Conservation (phyloP, 441 rosid genomes). For the Manihot esculenta region DNA sequence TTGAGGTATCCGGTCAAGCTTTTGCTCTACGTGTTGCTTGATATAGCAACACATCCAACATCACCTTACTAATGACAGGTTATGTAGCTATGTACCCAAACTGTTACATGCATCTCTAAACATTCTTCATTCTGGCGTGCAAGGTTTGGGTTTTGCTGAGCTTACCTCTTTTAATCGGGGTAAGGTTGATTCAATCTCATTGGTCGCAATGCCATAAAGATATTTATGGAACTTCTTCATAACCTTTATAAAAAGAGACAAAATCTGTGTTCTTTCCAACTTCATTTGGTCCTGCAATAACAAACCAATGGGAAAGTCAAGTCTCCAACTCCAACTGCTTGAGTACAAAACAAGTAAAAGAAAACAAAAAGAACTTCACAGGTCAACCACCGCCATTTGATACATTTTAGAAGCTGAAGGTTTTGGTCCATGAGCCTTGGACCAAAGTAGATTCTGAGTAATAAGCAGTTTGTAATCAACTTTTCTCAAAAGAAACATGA, state of each 20-base stretch:
- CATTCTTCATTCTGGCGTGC: background rate
- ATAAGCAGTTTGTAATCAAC: background rate
- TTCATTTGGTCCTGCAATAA: slow-evolving; percentile 77
- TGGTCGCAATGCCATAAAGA: slow-evolving; percentile 53
- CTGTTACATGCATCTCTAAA: background rate
- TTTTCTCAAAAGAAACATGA: background rate
- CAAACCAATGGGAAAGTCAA: slow-evolving; percentile 14
- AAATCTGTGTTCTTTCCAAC: slow-evolving; percentile 70
- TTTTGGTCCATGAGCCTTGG: background rate
- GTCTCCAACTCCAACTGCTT: slow-evolving; percentile 1
- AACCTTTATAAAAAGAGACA: slow-evolving; percentile 67
- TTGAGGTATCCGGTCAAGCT: background rate
- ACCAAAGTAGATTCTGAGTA: background rate
- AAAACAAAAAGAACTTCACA: background rate
- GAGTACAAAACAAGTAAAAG: background rate
- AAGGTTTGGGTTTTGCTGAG: slow-evolving; percentile 4
- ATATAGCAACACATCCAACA: background rate
- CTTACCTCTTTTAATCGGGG: slow-evolving; percentile 86
- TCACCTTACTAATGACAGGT: background rate
- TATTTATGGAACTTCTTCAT: slow-evolving; percentile 76
- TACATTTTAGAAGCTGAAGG: background rate
- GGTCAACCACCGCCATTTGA: background rate
- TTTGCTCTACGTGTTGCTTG: background rate
- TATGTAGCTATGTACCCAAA: background rate
- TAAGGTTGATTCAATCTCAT: slow-evolving; percentile 57